Conservation (phyloP, 495 filamentous ascomycete genomes). For the Lepraria neglecta region DNA sequence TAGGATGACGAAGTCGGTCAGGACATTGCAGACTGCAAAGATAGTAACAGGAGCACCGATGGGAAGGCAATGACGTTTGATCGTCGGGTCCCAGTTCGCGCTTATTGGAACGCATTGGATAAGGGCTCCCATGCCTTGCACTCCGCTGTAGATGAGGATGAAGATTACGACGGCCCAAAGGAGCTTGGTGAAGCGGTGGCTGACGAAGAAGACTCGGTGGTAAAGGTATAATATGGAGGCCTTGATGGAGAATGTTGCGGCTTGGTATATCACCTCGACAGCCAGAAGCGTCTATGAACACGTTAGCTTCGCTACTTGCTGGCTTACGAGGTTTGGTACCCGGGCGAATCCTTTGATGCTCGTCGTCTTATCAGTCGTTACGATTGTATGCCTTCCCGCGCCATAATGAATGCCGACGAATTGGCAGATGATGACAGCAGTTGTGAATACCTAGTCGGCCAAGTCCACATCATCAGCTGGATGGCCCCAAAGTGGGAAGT, state of each 20-base stretch:
- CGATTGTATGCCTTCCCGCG: constrained; percentile 8
- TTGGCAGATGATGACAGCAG: neutral
- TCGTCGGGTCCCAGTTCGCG: neutral
- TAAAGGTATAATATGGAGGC: constrained; percentile 33
- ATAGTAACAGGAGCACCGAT: neutral
- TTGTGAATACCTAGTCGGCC: neutral
- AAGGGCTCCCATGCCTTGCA: constrained; percentile 2
- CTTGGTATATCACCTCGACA: constrained; percentile 15
- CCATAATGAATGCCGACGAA: neutral
- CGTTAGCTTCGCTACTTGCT: neutral
- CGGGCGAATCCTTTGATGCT: neutral
- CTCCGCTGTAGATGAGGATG: constrained; percentile 29
- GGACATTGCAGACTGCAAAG: neutral
- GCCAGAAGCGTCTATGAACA: constrained; percentile 5
- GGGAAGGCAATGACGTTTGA: constrained; percentile 23
- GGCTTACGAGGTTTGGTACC: neutral
- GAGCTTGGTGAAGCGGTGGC: constrained; percentile 30
- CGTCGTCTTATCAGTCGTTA: neutral
- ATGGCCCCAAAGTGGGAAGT: neutral
- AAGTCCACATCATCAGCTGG: neutral
- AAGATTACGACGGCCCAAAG: constrained; percentile 35
- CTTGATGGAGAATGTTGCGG: constrained; percentile 23
- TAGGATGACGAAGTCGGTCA: neutral
- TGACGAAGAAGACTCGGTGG: constrained; percentile 34
- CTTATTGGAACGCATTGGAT: constrained; percentile 17